Base-by-base conservation (phyloP, 345 rosid species). In the Moricandia moricandioides region DNA sequence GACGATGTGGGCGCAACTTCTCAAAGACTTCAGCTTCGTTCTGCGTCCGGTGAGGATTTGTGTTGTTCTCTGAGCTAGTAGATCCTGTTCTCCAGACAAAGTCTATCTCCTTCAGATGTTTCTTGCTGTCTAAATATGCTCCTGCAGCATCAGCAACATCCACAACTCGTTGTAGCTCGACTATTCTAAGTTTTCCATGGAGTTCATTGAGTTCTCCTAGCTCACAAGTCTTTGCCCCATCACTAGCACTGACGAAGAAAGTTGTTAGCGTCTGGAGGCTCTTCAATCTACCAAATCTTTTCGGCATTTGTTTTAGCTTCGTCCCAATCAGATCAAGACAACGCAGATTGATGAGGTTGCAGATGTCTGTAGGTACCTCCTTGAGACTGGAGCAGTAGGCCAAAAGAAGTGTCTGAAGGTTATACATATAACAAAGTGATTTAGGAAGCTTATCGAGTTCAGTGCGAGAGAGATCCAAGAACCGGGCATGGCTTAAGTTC, bases 351-450 rank as follows among this genome's bases (percentile, higher is more conserved):
- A 75, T 65, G 59, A 83, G 74, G 65, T 75, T 72, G 72, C 7
- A 58, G n/a, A 66, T 72, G 68, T 72, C 64, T 58, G 73, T 61
- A 35, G 86, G 86, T 64, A 83, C 71, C 69, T 78, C 84, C 51
- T 69, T 77, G 17, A 81, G 69, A 14, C 71, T 47, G 11, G 39
- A 45, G 43, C 86, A 84, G 57, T 69, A 43, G 10, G 52, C 35
- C 27, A 85, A 27, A 17, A 85, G 57, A 21, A 85, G 71, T 24
- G 80, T 80, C 69, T 85, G 80, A 21, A 85, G 73, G 59, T 78
- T 73, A 9, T 70, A 79, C 73, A 83, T 55, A 52, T 35, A 39
- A 65, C 69, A 57, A 3, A 82, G 35, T 10, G 84, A 78, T 26
- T 76, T 75, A 0, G 86, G 85, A 33, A 85, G 75, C 30, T 49